Evolutionary conservation across 208 protist species (phyloP), one percentile per base, ranked within the genome.

Genomic region (Leptomonas pyrrhocoris): DNA sequence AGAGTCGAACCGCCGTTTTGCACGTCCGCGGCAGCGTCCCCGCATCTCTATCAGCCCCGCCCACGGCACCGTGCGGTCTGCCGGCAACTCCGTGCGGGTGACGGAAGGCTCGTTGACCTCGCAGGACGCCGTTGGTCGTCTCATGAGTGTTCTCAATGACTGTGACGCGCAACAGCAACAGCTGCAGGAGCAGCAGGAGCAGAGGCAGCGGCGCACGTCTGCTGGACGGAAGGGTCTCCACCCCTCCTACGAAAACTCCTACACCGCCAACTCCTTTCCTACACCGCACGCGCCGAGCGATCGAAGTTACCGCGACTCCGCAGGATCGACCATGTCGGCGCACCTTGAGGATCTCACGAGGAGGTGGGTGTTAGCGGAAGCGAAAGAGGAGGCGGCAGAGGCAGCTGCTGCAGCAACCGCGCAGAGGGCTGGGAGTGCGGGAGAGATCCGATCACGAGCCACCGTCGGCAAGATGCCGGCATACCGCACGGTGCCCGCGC

Each of bases 121-220:
- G n/a, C 31, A 60, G 25, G 46, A 70, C 46, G 58, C 34, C 21
- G 38, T 69, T 38, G 56, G 61, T 11, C 71, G 71, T 25, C 30
- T 77, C 9, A 48, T 64, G 43, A 66, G 19, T 13, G 42, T 16
- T 13, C 36, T 77, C 6, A 65, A 50, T n/a, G 42, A 38, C 18
- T 77, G 63, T 28, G 46, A 64, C 2, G 19, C 36, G 28, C 38
- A 50, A 25, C 56, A 58, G 19, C 43, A 36, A 5, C 50, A 1
- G 30, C 42, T 34, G 18, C 60, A 28, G 40, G 19, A 62, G 2
- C n/a, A 27, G 11, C 19, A 40, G 48, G 18, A 50, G n/a, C 15
- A 13, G 18, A 7, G 25, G 49, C 58, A 19, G 1, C 42, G 21
- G 46, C 61, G 18, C 0, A 36, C 16, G 15, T 64, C 45, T 2